These are phyloP conservation scores for Kuraishia molischiana DNA, from an alignment of 805 yeast species.

Conservation along the genomic window DNA sequence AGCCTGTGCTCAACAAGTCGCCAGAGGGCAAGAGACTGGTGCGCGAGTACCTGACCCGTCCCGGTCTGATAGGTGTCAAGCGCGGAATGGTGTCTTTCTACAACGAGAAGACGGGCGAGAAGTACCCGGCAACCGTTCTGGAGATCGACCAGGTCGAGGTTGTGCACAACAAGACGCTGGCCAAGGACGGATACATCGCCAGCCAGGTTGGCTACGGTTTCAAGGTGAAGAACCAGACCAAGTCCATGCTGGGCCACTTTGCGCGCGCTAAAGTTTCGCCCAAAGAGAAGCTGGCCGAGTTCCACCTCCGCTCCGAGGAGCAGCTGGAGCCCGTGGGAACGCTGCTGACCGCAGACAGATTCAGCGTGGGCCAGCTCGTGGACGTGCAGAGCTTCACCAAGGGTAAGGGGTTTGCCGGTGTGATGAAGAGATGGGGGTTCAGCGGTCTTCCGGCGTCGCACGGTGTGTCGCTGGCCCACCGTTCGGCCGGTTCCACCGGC, in stretches of 20 bases:
- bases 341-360: constrained; percentile 73
- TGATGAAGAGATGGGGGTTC: constrained; percentile 91
- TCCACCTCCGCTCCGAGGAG: constrained; percentile 57
- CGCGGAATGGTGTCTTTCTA: constrained; percentile 87
- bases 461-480: constrained; percentile 89
- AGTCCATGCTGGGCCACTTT: constrained; percentile 66
- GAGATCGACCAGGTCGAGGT: constrained; percentile 89
- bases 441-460: constrained; percentile 86
- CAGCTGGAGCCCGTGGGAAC: constrained; percentile 74
- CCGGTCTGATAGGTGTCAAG: constrained; percentile 79
- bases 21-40: constrained; percentile 62
- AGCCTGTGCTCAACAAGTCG: constrained; percentile 53
- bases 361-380: constrained; percentile 72
- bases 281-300: constrained; percentile 65
- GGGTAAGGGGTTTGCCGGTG: constrained; percentile 98
- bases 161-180: constrained; percentile 54
- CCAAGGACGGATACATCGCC: constrained; percentile 73
- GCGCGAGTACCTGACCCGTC: constrained; percentile 62
- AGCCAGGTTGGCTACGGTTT: constrained; percentile 83
- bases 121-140: constrained; percentile 76
- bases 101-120: constrained; percentile 49
- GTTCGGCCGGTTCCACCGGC: constrained; percentile 97
- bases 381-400: constrained; percentile 73
- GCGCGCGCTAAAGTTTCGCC: constrained; percentile 79
- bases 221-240: constrained; percentile 52